phyloP scores from a whole-genome alignment of 2,329 filamentous ascomycete species.

The Fusarium bulbicola region DNA sequence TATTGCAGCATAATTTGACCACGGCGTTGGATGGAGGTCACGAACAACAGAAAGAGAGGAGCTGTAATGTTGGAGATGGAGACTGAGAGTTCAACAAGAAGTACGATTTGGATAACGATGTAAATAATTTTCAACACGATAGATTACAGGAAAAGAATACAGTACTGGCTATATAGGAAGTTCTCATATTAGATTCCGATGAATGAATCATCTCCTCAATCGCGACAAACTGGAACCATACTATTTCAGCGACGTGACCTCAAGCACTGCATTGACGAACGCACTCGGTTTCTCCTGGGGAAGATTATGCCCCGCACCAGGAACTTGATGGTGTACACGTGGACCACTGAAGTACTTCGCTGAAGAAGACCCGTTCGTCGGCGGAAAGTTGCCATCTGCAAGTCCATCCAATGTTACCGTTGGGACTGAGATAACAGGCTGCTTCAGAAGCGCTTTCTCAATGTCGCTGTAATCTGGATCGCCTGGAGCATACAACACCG shows the following conservation, averaged over 20 bases:
- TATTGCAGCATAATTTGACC: neutral
- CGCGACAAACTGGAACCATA: neutral
- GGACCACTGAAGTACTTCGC: neutral
- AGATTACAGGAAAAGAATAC: too few relatives aligned
- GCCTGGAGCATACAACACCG: neutral
- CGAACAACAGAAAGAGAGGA: neutral
- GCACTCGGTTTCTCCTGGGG: neutral
- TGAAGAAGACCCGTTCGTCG: neutral
- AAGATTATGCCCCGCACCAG: neutral
- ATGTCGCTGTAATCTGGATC: neutral
- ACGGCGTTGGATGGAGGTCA: neutral
- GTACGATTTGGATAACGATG: neutral
- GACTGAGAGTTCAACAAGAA: neutral
- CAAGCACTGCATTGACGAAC: neutral
- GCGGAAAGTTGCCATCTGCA: neutral
- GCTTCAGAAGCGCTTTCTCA: neutral
- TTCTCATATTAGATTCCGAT: neutral
- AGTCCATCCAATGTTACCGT: neutral
- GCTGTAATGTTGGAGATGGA: neutral
- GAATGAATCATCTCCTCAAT: neutral
- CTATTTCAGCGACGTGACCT: neutral
- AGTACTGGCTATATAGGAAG: too few relatives aligned
- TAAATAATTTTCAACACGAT: neutral
- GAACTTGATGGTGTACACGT: neutral
- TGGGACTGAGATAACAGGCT: neutral